Conservation (phyloP, 306 rosid species). For the Cicer pinnatifidum region DNA sequence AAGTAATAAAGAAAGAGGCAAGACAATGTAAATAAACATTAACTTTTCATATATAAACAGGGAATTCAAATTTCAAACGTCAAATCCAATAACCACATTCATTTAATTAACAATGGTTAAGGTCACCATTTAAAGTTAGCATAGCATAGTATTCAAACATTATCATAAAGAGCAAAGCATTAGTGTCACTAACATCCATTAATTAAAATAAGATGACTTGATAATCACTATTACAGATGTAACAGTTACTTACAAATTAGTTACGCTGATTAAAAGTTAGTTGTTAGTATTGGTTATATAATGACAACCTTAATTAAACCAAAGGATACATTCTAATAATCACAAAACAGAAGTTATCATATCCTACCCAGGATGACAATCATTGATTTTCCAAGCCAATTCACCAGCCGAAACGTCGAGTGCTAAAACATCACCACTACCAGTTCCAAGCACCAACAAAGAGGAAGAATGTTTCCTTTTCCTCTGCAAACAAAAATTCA, state of each 20-base stretch:
- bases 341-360: not conserved
- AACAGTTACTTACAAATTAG: too few relatives aligned
- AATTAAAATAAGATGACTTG: not conserved
- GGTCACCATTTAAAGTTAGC: not conserved
- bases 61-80: slow-evolving; percentile 37
- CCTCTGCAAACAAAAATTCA: slow-evolving; percentile 53
- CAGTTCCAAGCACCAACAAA: slow-evolving; percentile 84
- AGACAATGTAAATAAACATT: slow-evolving; percentile 3
- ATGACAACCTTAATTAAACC: too few relatives aligned
- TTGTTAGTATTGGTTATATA: too few relatives aligned
- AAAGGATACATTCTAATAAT: too few relatives aligned
- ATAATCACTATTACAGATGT: not conserved
- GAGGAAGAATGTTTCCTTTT: slow-evolving; percentile 78
- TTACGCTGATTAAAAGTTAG: too few relatives aligned
- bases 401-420: slow-evolving; percentile 83
- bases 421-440: slow-evolving; percentile 87
- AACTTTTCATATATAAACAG: slow-evolving; percentile 9
- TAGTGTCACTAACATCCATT: not conserved
- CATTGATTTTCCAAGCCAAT: slow-evolving; percentile 73
- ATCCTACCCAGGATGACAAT: slow-evolving; percentile 93
- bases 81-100: slow-evolving; percentile 28
- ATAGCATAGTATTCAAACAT: not conserved
- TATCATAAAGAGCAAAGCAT: not conserved
- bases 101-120: not conserved
- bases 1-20: slow-evolving; percentile 34